Conservation (phyloP, 257 asterid genomes). For the Pogostemon cablin region DNA sequence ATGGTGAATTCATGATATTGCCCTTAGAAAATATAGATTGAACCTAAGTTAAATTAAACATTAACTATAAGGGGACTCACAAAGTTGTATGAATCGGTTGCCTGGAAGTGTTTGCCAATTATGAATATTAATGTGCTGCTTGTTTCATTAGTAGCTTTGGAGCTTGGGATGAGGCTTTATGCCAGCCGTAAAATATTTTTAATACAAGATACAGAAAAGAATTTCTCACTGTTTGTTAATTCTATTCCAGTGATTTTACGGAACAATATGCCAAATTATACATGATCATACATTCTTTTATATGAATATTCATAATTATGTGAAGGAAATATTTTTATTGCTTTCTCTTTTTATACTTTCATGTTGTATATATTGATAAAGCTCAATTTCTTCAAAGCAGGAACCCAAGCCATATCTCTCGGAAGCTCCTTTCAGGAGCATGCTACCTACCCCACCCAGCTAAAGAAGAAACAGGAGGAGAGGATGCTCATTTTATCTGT, state of each 20-base stretch:
- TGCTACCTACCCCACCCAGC: conserved; percentile 89
- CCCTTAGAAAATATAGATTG: too few species aligned
- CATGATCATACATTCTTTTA: not conserved
- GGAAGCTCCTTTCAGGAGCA: conserved; percentile 72
- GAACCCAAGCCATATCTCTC: conserved; percentile 32
- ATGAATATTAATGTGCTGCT: conserved; percentile 5
- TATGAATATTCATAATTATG: not conserved
- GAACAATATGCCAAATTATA: not conserved
- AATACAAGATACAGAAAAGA: not conserved
- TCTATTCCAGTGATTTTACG: not conserved
- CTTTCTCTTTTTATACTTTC: not conserved
- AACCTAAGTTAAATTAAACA: too few species aligned
- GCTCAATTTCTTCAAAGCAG: conserved; percentile 31
- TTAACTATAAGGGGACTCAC: too few species aligned
- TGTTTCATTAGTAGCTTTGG: not conserved
- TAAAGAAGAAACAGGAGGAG: conserved; percentile 84
- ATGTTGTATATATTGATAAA: conserved; percentile 23
- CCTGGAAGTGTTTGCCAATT: too few species aligned
- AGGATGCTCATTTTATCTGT: conserved; percentile 90
- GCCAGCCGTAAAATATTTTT: not conserved
- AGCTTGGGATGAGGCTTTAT: conserved; percentile 2
- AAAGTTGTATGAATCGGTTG: too few species aligned
- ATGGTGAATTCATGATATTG: too few species aligned
- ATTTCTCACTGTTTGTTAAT: not conserved
- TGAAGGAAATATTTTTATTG: too few species aligned